Evolutionary conservation across 805 yeast genomes (phyloP).

Genomic region (Metschnikowia lochheadii): DNA sequence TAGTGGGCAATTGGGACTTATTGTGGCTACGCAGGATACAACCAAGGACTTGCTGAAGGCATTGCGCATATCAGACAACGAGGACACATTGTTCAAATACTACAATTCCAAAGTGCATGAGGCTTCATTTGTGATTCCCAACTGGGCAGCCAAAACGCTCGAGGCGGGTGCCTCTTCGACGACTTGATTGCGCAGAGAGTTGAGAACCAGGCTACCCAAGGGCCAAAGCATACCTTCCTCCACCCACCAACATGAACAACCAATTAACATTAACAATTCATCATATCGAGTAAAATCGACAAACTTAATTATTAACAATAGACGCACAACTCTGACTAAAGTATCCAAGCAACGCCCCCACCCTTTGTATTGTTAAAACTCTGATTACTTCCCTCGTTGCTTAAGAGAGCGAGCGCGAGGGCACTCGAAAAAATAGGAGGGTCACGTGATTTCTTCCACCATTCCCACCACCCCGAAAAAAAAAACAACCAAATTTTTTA

Average conservation of each 20-base stretch:
- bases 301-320: neutral
- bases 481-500: constrained; percentile 12
- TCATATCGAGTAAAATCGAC: too few relatives aligned
- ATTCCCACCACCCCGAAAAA: constrained; percentile 4
- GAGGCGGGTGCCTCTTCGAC: constrained; percentile 1
- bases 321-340: neutral
- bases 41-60: constrained; percentile 48
- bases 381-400: neutral
- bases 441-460: constrained; percentile 3
- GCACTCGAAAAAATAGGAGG: neutral
- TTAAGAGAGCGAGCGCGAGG: neutral
- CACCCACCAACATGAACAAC: too few relatives aligned
- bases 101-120: constrained; percentile 64
- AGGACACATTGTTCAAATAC: constrained; percentile 52
- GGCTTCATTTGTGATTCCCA: constrained; percentile 74
- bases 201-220: neutral
- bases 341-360: neutral
- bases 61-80: constrained; percentile 44
- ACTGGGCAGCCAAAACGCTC: constrained; percentile 57
- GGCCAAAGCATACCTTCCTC: neutral
- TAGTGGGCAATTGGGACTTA: constrained; percentile 79
- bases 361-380: neutral
- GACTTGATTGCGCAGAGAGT: neutral
- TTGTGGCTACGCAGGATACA: constrained; percentile 62
- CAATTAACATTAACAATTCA: neutral